phyloP scores from a whole-genome alignment of 805 yeast genomes.

The Yamadazyma insecticola region DNA sequence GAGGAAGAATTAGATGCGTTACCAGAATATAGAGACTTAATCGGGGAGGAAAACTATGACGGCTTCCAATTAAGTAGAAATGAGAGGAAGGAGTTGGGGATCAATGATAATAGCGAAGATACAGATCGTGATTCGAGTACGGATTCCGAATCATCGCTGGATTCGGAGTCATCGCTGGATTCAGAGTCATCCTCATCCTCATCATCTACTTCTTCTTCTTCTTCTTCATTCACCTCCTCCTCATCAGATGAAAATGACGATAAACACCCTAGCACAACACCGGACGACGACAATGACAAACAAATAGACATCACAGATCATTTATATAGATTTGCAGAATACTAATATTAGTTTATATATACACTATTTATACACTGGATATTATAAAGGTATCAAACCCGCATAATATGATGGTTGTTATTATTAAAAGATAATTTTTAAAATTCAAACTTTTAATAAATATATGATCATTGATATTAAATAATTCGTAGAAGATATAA shows the following conservation, averaged over 20 bases:
- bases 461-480: constrained; percentile 2
- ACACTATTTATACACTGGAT: neutral
- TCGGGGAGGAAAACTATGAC: neutral
- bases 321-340: too few relatives aligned
- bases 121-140: neutral
- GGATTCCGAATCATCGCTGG: neutral
- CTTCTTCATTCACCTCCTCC: neutral
- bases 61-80: neutral
- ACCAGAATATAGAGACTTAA: neutral
- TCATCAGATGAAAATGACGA: neutral
- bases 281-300: neutral
- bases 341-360: neutral
- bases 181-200: neutral
- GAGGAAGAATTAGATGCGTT: constrained; percentile 8
- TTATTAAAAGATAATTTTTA: constrained; percentile 3
- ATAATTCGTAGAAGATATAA: constrained; percentile 26
- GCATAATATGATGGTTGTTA: constrained; percentile 2
- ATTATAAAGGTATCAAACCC: constrained; percentile 3
- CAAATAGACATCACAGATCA: too few relatives aligned
- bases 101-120: neutral
- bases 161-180: neutral
- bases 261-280: neutral
- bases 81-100: constrained; percentile 1
- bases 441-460: constrained; percentile 3
- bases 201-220: too few relatives aligned